phyloP scores from a whole-genome alignment of 306 rosid species.

The Trifolium repens region DNA sequence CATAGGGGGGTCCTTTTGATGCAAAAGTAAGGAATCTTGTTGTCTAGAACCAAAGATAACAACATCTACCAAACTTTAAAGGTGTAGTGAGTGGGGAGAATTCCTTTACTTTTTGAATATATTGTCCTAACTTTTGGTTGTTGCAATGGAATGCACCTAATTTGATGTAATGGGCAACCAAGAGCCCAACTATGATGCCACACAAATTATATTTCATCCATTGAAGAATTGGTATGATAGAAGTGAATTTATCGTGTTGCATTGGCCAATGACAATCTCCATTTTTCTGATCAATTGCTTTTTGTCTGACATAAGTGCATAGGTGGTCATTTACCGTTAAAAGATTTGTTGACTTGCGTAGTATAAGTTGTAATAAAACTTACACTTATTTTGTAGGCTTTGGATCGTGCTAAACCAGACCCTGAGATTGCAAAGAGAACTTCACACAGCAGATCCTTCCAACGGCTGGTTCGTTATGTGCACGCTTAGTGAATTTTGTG shows the following conservation, averaged over 20 bases:
- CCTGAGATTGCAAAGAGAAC: slow-evolving; percentile 54
- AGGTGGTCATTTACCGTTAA: slow-evolving; percentile 3
- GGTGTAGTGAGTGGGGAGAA: neutral
- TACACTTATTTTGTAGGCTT: slow-evolving; percentile 55
- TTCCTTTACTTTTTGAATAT: neutral
- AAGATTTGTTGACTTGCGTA: slow-evolving; percentile 6
- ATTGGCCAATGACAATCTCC: slow-evolving; percentile 27
- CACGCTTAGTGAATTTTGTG: slow-evolving; percentile 32
- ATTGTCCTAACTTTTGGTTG: slow-evolving; percentile 20
- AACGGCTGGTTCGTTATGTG: slow-evolving; percentile 72
- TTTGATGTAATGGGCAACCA: slow-evolving; percentile 23
- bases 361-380: slow-evolving; percentile 17
- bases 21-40: neutral
- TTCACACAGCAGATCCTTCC: slow-evolving; percentile 70
- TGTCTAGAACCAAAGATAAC: slow-evolving; percentile 12
- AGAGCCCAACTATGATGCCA: slow-evolving; percentile 17
- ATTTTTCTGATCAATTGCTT: slow-evolving; percentile 6
- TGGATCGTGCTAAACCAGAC: slow-evolving; percentile 88
- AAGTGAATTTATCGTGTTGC: slow-evolving; percentile 32
- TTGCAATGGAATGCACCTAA: slow-evolving; percentile 24
- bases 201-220: slow-evolving; percentile 3
- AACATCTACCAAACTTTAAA: neutral
- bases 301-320: slow-evolving; percentile 26
- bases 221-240: slow-evolving; percentile 15
- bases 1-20: neutral